These are phyloP conservation scores for Ophiostoma sp. DNA, from an alignment of 2,329 filamentous ascomycete genomes.

Conservation along the genomic window DNA sequence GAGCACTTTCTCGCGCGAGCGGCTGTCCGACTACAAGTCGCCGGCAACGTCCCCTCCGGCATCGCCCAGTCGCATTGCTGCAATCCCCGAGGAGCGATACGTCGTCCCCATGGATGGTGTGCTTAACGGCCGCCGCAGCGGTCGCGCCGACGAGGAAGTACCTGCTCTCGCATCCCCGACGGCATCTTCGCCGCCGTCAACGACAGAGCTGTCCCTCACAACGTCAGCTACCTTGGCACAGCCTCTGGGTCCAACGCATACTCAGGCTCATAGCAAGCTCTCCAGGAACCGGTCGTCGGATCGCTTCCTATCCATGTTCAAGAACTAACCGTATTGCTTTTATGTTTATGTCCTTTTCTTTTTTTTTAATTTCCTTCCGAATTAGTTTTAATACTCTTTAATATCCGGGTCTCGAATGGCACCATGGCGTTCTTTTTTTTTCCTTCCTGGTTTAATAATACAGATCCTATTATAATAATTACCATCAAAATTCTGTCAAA, in stretches of 20 bases:
- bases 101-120: neutral
- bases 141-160: neutral
- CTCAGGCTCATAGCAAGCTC: neutral
- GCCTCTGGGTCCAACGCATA: neutral
- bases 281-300: conserved; percentile 32
- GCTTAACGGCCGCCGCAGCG: neutral
- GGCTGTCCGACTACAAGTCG: neutral
- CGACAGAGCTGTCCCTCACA: conserved; percentile 25
- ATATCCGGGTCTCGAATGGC: too few relatives aligned
- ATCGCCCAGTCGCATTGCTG: neutral
- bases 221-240: conserved; percentile 8
- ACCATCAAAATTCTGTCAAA: too few relatives aligned
- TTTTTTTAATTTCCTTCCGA: neutral
- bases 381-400: neutral
- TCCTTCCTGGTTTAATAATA: neutral
- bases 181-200: conserved; percentile 1
- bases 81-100: neutral
- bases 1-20: neutral
- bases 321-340: conserved; percentile 31
- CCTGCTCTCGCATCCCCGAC: neutral
- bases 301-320: conserved; percentile 43
- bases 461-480: too few relatives aligned
- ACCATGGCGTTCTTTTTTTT: conserved; percentile 1
- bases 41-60: neutral
- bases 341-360: neutral